Base-by-base conservation (phyloP, 306 rosid genomes). In the Vigna hirtella region DNA sequence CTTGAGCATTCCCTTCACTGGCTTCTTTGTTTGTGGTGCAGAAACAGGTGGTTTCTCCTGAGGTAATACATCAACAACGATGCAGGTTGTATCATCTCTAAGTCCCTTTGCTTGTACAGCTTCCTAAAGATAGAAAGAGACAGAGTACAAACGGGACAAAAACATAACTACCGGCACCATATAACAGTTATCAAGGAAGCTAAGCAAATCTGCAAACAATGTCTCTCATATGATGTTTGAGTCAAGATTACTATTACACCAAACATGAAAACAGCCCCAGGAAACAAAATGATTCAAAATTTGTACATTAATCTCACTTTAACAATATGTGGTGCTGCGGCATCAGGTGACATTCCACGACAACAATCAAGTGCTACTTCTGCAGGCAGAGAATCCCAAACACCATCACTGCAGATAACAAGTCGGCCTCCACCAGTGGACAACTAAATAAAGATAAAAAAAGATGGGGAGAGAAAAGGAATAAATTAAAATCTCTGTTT, bases 81-180 rank as follows among this genome's bases (percentile, higher is more conserved):
- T 88, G 81, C 98, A 96, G 53, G 99, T 96, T 59, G 99, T 96
- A 86, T 96, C 99, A 85, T 96, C 99, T 77, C 99, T 87, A 83
- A 96, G 99, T 76, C 99, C 99, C 80, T 96, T 96, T 38, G 97
- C 89, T 72, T 86, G 94, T 50, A 96, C 20, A 68, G 99, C 88
- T 80, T 96, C 99, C 99, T 96, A 91, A 83, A 82, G 16, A 69
- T 74, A 66, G 73, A 51, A 55, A 59, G 55, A 64, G 58, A 83
- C 24, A 70, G 49, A 30, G 65, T 78, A 53, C 67, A 70, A 78
- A 40, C 43, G 22, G 26, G 22, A 34, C 28, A 49, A 72, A 65
- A 17, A 17, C 32, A 13, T 36, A 22, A 56, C 13, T 78, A 45
- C 56, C 24, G 43, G 16, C 56, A 48, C 65, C 12, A 72, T 32